Conservation (phyloP, 257 asterid species). For the Ilex aquifolium region DNA sequence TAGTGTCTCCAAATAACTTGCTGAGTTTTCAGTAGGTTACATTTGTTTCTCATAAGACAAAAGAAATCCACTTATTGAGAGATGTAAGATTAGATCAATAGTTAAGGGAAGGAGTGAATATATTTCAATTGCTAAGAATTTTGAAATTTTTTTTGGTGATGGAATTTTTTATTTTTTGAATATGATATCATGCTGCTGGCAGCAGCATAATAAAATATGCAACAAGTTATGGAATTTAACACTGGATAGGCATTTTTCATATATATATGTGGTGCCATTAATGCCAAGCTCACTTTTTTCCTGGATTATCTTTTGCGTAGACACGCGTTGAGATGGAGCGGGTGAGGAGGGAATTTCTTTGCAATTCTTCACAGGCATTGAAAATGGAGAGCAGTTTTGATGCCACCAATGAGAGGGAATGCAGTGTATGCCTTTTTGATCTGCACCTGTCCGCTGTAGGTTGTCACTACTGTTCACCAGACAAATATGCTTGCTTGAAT, state of each 20-base stretch:
- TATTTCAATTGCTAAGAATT: too few relatives aligned
- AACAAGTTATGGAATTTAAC: too few relatives aligned
- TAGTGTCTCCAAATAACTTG: too few relatives aligned
- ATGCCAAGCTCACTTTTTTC: background rate
- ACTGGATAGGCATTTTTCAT: background rate
- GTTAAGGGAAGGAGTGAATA: too few relatives aligned
- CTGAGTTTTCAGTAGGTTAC: too few relatives aligned
- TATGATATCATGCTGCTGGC: too few relatives aligned
- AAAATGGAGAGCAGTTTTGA: constrained; percentile 97
- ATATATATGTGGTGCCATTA: background rate
- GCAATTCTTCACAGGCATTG: constrained; percentile 77
- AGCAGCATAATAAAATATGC: too few relatives aligned
- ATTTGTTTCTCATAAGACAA: too few relatives aligned
- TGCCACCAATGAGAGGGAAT: constrained; percentile 90
- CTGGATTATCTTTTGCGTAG: constrained; percentile 32
- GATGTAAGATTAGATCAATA: too few relatives aligned
- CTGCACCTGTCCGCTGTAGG: constrained; percentile 98
- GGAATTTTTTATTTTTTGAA: too few relatives aligned
- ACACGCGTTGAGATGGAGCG: constrained; percentile 82
- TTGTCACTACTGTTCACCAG: constrained; percentile 94
- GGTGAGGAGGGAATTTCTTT: constrained; percentile 64
- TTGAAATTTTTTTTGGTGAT: too few relatives aligned
- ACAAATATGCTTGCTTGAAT: constrained; percentile 89
- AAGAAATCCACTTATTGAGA: too few relatives aligned
- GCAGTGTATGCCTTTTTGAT: constrained; percentile 86